A percentile compares a stretch with the other conserved stretches of the same genome.
phyloP scores from a whole-genome alignment of 106 monocot genomes.

The Agapanthus africanus region DNA sequence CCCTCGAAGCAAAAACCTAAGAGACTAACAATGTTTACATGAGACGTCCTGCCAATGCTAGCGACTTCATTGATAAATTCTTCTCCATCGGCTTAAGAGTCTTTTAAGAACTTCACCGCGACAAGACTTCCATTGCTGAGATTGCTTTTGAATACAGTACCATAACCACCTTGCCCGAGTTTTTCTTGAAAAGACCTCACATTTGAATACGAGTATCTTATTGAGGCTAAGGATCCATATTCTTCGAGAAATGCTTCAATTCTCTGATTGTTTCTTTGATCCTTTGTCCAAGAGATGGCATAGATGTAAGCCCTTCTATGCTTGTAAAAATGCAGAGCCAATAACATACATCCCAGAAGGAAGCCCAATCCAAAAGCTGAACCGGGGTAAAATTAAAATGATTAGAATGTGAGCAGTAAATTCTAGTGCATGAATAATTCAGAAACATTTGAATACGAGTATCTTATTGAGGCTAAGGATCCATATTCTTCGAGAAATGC shows the following conservation, averaged over 20 bases:
- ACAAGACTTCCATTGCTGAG: constrained; percentile 4
- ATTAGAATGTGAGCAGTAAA: no score
- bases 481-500: no score
- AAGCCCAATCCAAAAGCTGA: no score
- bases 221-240: constrained; percentile 4
- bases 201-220: constrained; percentile 6
- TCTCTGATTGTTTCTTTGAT: no score
- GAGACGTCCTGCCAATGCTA: constrained; percentile 11
- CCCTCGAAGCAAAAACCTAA: constrained; percentile 11
- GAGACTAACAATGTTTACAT: constrained; percentile 16
- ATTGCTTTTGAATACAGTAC: constrained; percentile 7
- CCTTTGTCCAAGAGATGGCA: no score
- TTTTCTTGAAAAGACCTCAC: constrained; percentile 10
- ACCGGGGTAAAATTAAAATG: no score
- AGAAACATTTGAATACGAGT: no score
- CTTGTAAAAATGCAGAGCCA: no score
- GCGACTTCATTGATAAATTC: constrained; percentile 15
- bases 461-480: no score
- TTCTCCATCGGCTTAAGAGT: constrained; percentile 9
- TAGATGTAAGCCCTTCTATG: no score
- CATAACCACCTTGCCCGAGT: constrained; percentile 16
- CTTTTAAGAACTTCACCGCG: constrained; percentile 7
- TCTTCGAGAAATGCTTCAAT: constrained; percentile 4
- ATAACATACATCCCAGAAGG: no score
- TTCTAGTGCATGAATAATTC: no score